Evolutionary conservation across 2,329 filamentous ascomycete genomes (phyloP), one percentile per base, ranked within the genome.

Genomic region (Ophiocordyceps camponoti-leonardi): DNA sequence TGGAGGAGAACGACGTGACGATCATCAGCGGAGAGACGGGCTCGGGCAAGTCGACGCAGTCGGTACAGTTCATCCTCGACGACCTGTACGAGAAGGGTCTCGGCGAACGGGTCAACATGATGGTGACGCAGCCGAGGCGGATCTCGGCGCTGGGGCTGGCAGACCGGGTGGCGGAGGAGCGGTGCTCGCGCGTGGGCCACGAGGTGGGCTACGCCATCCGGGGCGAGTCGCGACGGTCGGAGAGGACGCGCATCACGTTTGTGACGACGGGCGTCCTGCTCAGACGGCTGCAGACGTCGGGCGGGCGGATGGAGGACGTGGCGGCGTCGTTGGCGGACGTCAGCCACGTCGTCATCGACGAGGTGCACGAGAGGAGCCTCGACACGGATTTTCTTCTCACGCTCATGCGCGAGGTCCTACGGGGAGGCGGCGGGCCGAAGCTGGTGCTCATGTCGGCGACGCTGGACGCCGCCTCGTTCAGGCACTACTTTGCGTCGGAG

Each of bases 11-110:
- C 56, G 82, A 95, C 61, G 87, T 98, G 44, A 94, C 86, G 1
- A 95, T 98, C 55, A 92, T 98, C 54, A 93, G 88, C 41, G 92
- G 92, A 53, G 92, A 96, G 64, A 98, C 92, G 4, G 92, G 92
- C 45, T 94, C 86, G 18, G 92, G 92, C 57, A 98, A 98, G 63
- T 94, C 86, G 43, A 96, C 92, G 0, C 92, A 98, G 61, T 92
- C 86, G 2, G 86, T 96, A 31, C 92, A 98, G 60, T 98, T 96
- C 61, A 73, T 98, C 41, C 71, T 98, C 1, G 92, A 98, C 55
- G 86, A 96, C 54, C 68, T 96, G 50, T 94, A 95, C 54, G 71
- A 75, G 49, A 72, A 75, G 42, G 77, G 81, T 8, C 69, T 93
- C 10, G 92, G 90, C 2, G 75, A 75, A 13, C 77, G 77, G 13